phyloP scores from a whole-genome alignment of 1,139 yeast genomes.

The Taiozyma sp. region DNA sequence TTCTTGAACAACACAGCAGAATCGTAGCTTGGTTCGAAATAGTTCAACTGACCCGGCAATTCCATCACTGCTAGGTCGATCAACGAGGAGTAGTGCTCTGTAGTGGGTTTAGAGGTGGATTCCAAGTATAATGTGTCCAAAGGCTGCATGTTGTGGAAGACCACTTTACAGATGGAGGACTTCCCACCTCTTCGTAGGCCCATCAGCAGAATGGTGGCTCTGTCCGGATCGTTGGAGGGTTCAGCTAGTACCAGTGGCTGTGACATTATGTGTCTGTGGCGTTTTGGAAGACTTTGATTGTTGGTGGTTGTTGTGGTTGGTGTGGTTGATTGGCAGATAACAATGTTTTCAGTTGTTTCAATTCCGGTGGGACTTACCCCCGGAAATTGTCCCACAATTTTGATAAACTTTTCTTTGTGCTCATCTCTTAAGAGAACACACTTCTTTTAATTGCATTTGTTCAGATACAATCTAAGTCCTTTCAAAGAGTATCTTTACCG shows the following conservation, averaged over 20 bases:
- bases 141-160: slow-evolving; percentile 96
- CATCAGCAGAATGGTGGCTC: slow-evolving; percentile 78
- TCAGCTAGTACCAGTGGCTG: slow-evolving; percentile 22
- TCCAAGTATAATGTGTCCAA: slow-evolving; percentile 88
- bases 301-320: no score
- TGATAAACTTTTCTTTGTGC: no score
- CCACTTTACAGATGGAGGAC: slow-evolving; percentile 90
- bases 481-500: no score
- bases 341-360: no score
- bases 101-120: slow-evolving; percentile 84
- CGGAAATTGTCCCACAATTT: no score
- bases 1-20: slow-evolving; percentile 72
- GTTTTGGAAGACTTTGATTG: no score
- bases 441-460: no score
- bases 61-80: slow-evolving; percentile 93
- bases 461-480: no score
- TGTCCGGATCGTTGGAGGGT: slow-evolving; percentile 40
- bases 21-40: slow-evolving; percentile 82
- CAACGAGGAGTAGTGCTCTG: slow-evolving; percentile 71
- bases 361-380: no score
- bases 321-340: no score
- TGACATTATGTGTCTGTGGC: background rate
- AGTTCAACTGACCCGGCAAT: slow-evolving; percentile 89
- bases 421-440: no score
- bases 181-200: slow-evolving; percentile 80